A percentile compares a stretch with the other conserved stretches of the same genome.
Evolutionary conservation across 257 asterid species (phyloP).

Genomic region (Rehmannia glutinosa): DNA sequence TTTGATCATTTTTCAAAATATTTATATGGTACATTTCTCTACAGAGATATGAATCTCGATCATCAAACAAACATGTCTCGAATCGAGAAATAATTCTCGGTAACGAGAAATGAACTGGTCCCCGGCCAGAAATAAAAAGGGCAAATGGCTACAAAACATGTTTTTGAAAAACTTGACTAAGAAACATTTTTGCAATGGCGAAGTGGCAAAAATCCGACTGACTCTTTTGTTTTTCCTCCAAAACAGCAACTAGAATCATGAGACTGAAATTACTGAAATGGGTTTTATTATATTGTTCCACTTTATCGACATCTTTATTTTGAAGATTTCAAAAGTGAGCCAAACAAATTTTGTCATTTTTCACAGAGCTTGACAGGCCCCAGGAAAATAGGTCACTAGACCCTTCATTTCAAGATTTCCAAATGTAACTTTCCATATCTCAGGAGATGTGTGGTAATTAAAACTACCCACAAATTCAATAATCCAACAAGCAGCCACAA

Average conservation of each 20-base stretch:
- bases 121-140: too few relatives aligned
- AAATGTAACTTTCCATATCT: neutral
- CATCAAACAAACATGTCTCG: too few relatives aligned
- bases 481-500: slow-evolving; percentile 26
- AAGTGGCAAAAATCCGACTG: too few relatives aligned
- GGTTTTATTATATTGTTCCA: slow-evolving; percentile 7
- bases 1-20: too few relatives aligned
- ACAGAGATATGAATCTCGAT: too few relatives aligned
- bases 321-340: slow-evolving; percentile 14
- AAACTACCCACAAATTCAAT: neutral
- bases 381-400: slow-evolving; percentile 2
- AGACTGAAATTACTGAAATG: slow-evolving; percentile 20
- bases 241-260: slow-evolving; percentile 1
- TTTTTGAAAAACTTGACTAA: too few relatives aligned
- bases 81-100: too few relatives aligned
- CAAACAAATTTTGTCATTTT: slow-evolving; percentile 22
- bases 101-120: too few relatives aligned
- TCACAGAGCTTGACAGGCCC: slow-evolving; percentile 24
- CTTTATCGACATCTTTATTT: slow-evolving; percentile 22
- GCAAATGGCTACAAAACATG: too few relatives aligned
- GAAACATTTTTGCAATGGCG: too few relatives aligned
- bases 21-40: too few relatives aligned
- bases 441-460: slow-evolving; percentile 12
- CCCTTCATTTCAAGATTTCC: neutral
- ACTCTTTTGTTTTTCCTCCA: too few relatives aligned